phyloP scores from a whole-genome alignment of 2,329 filamentous ascomycete species.

The Fusarium siculi region DNA sequence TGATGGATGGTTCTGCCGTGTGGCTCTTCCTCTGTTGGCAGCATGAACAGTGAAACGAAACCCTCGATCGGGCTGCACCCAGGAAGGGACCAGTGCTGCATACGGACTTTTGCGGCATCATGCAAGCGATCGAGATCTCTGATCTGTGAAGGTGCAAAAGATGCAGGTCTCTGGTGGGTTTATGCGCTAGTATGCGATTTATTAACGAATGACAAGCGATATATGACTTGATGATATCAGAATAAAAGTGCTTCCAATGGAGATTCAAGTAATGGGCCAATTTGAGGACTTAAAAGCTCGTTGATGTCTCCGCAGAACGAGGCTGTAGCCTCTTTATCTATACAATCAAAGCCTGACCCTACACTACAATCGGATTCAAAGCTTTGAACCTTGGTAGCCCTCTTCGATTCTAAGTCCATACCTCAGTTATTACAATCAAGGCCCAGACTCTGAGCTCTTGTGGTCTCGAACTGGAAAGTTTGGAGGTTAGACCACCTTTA shows the following conservation, averaged over 20 bases:
- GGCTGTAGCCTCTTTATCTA: background rate
- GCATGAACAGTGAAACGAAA: background rate
- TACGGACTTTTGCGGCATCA: background rate
- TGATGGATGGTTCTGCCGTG: background rate
- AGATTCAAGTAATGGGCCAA: background rate
- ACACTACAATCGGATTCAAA: background rate
- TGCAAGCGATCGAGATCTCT: background rate
- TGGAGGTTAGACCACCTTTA: background rate
- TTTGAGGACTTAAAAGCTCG: background rate
- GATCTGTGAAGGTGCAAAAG: background rate
- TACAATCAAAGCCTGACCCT: background rate
- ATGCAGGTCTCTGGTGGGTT: background rate
- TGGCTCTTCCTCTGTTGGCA: background rate
- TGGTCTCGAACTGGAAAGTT: background rate
- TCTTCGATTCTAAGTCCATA: background rate
- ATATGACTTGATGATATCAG: background rate
- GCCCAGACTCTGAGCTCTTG: background rate
- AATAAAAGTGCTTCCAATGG: accelerated
- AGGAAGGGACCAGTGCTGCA: background rate
- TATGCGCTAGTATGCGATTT: background rate
- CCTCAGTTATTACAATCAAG: background rate
- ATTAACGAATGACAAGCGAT: background rate
- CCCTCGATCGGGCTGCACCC: background rate
- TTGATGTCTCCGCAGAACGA: background rate
- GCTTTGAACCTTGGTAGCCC: accelerated